phyloP scores from a whole-genome alignment of 805 yeast genomes.

The Candida namnaoensis region DNA sequence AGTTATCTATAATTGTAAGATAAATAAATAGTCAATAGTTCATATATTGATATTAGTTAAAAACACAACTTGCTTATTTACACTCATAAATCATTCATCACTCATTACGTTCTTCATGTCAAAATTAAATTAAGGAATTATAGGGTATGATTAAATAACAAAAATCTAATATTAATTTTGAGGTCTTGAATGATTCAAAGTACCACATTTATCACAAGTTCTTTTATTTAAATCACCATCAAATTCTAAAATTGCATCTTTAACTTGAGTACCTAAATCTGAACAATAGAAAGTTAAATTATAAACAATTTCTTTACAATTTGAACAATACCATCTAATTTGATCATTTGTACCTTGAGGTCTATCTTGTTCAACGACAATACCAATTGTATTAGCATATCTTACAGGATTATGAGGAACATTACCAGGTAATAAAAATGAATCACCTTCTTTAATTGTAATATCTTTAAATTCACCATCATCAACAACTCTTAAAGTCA shows the following conservation, averaged over 20 bases:
- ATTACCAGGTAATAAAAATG: constrained; percentile 79
- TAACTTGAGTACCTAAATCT: constrained; percentile 87
- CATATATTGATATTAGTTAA: too few relatives aligned
- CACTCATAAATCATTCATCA: too few relatives aligned
- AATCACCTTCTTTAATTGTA: constrained; percentile 74
- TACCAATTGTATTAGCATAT: constrained; percentile 77
- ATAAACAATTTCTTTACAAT: constrained; percentile 56
- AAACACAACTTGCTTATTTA: too few relatives aligned
- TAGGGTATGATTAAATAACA: too few relatives aligned
- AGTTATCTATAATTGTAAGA: too few relatives aligned
- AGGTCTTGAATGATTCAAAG: constrained; percentile 61
- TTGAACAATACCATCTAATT: constrained; percentile 81
- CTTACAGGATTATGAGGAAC: constrained; percentile 88
- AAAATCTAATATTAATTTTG: constrained; percentile 12
- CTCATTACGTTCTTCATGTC: too few relatives aligned
- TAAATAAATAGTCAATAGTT: not conserved
- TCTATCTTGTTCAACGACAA: constrained; percentile 89
- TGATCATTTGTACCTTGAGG: constrained; percentile 64
- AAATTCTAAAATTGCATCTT: constrained; percentile 66
- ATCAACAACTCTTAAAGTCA: constrained; percentile 79
- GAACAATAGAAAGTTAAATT: constrained; percentile 65
- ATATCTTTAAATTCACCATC: constrained; percentile 71
- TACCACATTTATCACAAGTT: constrained; percentile 71
- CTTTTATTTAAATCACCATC: constrained; percentile 54
- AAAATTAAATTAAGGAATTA: too few relatives aligned